A percentile compares a stretch with the other conserved stretches of the same genome.
phyloP scores from a whole-genome alignment of 768 basidiomycete species.

The Mrakia frigida region DNA sequence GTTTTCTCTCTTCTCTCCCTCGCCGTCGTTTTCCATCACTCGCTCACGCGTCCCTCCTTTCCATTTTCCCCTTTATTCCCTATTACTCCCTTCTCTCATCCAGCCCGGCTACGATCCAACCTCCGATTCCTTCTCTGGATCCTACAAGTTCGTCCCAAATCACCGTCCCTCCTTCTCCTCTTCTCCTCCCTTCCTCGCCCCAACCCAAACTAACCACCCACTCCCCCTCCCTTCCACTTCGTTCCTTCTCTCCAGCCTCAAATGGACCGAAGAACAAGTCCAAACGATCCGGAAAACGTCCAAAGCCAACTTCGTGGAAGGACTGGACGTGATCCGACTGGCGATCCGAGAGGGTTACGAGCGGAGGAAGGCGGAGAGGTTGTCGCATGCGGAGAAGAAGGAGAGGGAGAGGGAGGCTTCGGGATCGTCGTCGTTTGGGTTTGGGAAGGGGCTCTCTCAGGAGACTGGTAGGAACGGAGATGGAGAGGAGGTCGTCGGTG shows the following conservation, averaged over 20 bases:
- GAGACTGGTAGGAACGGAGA: too few species aligned
- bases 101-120: conserved; percentile 22
- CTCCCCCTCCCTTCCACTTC: conserved; percentile 13
- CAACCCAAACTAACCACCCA: conserved; percentile 18
- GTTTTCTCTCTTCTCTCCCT: neutral
- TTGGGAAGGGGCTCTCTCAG: too few species aligned
- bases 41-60: neutral
- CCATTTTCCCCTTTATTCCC: neutral
- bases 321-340: conserved; percentile 29
- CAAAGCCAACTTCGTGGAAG: conserved; percentile 29
- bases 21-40: neutral
- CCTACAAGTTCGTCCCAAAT: neutral
- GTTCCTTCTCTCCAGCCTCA: conserved; percentile 17
- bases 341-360: conserved; percentile 33
- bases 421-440: too few species aligned
- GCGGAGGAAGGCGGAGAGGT: conserved; percentile 26
- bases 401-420: neutral
- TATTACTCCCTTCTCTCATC: too few species aligned
- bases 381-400: neutral
- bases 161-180: neutral
- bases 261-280: conserved; percentile 34
- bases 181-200: conserved; percentile 8
- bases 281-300: conserved; percentile 30
- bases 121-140: conserved; percentile 16
- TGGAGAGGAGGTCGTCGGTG: too few species aligned